Percentiles rank a stretch among this genome's conserved stretches.
Evolutionary conservation across 148 eudicot genomes (phyloP).

Genomic region (Cornus controversa): DNA sequence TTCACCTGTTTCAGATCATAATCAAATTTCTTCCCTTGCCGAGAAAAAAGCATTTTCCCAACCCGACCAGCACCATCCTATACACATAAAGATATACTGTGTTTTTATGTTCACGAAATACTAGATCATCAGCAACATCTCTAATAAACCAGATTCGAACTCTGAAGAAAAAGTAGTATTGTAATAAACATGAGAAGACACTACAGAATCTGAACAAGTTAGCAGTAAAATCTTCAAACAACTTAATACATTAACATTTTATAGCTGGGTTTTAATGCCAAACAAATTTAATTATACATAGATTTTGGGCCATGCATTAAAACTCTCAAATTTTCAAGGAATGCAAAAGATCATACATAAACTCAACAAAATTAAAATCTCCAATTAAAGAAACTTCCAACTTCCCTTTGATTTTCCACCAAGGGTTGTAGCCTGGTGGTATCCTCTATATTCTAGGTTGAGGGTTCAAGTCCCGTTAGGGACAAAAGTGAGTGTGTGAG

Average conservation of each 20-base stretch:
- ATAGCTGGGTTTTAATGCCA: neutral
- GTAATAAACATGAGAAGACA: neutral
- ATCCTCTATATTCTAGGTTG: too few species aligned
- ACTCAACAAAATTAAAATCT: neutral
- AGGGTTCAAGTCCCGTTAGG: too few species aligned
- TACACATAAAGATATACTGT: slow-evolving; percentile 10
- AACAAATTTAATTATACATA: slow-evolving; percentile 1
- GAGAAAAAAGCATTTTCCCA: slow-evolving; percentile 94
- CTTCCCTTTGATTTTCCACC: neutral
- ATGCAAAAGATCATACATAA: too few species aligned
- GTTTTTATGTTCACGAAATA: neutral
- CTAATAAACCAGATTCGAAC: neutral
- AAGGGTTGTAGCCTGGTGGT: too few species aligned
- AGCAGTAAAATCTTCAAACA: neutral
- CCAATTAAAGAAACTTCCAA: too few species aligned
- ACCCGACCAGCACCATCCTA: slow-evolving; percentile 99
- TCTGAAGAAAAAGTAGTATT: neutral
- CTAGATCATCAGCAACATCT: neutral
- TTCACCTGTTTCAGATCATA: slow-evolving; percentile 94
- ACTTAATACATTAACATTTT: neutral
- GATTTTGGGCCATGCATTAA: neutral
- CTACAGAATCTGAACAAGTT: neutral
- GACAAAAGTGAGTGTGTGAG: too few species aligned
- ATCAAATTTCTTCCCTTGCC: slow-evolving; percentile 98
- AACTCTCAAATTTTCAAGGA: too few species aligned